Evolutionary conservation across 345 rosid species (phyloP).

Genomic region (Linum tenue): DNA sequence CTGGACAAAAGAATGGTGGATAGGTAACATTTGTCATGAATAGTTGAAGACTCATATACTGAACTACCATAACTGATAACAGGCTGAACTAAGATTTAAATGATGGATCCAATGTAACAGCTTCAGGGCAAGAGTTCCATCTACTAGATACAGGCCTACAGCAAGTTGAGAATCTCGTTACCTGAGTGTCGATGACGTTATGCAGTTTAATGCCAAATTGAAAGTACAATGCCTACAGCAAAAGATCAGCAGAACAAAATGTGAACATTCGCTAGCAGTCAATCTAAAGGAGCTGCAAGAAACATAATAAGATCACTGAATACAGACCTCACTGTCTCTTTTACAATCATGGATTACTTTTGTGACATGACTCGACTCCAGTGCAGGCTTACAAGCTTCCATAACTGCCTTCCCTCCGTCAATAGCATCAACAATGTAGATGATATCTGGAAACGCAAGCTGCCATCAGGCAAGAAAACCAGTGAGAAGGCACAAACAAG

Average conservation of each 20-base stretch:
- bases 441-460: constrained; percentile 89
- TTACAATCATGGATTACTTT: constrained; percentile 99
- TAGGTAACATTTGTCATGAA: background rate
- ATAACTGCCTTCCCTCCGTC: constrained; percentile 65
- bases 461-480: constrained; percentile 22
- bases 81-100: too few species aligned
- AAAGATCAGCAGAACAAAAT: constrained; percentile 7
- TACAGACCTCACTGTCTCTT: constrained; percentile 92
- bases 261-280: constrained; percentile 7
- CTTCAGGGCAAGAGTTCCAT: background rate
- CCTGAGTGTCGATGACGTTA: constrained; percentile 91
- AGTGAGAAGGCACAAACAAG: background rate
- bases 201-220: constrained; percentile 85
- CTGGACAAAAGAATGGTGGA: background rate
- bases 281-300: constrained; percentile 14
- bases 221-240: constrained; percentile 61
- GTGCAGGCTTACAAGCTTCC: constrained; percentile 92
- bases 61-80: too few species aligned
- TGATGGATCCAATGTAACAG: too few species aligned
- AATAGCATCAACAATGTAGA: constrained; percentile 76
- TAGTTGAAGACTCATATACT: too few species aligned
- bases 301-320: constrained; percentile 16
- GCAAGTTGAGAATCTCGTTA: constrained; percentile 19
- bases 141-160: constrained; percentile 4
- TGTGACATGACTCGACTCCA: constrained; percentile 73